A percentile compares a stretch with the other conserved stretches of the same genome.
Conservation (phyloP, 78 protist genomes). For the Guillardia theta region DNA sequence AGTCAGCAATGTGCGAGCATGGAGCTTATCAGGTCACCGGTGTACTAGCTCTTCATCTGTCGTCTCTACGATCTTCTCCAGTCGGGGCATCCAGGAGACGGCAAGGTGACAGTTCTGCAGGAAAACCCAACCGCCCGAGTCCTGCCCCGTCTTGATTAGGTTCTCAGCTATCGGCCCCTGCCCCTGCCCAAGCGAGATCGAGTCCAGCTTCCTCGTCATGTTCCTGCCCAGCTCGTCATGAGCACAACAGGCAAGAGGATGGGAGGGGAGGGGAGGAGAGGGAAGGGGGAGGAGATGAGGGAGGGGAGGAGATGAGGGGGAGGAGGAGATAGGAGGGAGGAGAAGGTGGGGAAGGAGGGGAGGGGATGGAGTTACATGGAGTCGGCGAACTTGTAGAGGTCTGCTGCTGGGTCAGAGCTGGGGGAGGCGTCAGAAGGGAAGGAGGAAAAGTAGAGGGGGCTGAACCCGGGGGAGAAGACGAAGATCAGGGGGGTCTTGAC, state of each 20-base stretch:
- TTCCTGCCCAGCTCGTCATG: too few relatives aligned
- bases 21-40: too few relatives aligned
- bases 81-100: conserved; percentile 71
- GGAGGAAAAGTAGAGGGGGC: neutral
- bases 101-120: conserved; percentile 86
- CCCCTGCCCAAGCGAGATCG: conserved; percentile 90
- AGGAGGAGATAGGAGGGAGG: too few relatives aligned
- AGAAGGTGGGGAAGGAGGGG: too few relatives aligned
- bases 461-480: conserved; percentile 60
- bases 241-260: too few relatives aligned
- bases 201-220: conserved; percentile 61
- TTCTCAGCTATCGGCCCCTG: conserved; percentile 85
- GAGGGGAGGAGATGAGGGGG: too few relatives aligned
- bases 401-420: conserved; percentile 90
- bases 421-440: neutral
- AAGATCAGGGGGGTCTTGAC: conserved; percentile 81
- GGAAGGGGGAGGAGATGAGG: too few relatives aligned
- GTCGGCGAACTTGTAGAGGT: conserved; percentile 72
- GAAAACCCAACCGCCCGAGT: conserved; percentile 34
- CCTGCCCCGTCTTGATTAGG: conserved; percentile 54
- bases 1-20: too few relatives aligned
- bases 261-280: too few relatives aligned
- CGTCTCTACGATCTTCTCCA: conserved; percentile 64
- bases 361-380: too few relatives aligned
- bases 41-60: conserved; percentile 53